A percentile compares a stretch with the other conserved stretches of the same genome.
phyloP scores from a whole-genome alignment of 805 yeast genomes.

The Candida boleticola region DNA sequence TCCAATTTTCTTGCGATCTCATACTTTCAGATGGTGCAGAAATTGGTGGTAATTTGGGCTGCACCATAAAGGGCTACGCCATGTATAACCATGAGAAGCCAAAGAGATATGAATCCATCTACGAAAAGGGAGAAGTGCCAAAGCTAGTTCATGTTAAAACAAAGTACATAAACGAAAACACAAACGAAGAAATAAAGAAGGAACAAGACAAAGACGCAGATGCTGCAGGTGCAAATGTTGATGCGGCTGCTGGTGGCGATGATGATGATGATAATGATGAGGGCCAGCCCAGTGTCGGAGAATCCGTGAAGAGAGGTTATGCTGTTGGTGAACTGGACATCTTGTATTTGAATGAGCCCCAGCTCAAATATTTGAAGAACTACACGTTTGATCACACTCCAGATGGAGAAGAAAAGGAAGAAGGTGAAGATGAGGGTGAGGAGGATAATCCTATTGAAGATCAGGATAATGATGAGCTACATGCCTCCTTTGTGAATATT shows the following conservation, averaged over 20 bases:
- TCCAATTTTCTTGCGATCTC: conserved; percentile 61
- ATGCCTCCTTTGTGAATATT: not conserved
- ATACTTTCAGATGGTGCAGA: conserved; percentile 47
- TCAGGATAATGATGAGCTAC: conserved; percentile 5
- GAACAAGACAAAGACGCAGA: conserved; percentile 24
- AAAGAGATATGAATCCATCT: conserved; percentile 49
- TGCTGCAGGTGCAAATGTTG: conserved; percentile 32
- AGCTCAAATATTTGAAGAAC: conserved; percentile 25
- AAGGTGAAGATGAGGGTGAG: conserved; percentile 15
- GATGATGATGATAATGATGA: conserved; percentile 32
- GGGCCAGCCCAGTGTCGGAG: conserved; percentile 31
- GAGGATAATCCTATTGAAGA: conserved; percentile 13
- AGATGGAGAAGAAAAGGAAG: conserved; percentile 10
- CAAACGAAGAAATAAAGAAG: conserved; percentile 44
- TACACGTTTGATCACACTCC: conserved; percentile 35
- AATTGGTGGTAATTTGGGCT: conserved; percentile 39
- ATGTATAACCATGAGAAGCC: conserved; percentile 56
- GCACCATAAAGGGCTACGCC: conserved; percentile 72
- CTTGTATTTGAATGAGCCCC: conserved; percentile 24
- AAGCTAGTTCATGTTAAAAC: conserved; percentile 51
- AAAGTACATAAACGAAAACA: conserved; percentile 32
- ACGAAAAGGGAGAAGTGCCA: conserved; percentile 50
- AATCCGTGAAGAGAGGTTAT: conserved; percentile 15
- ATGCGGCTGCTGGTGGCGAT: conserved; percentile 32
- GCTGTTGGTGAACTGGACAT: conserved; percentile 19